Percentiles rank a stretch among this genome's conserved stretches.
phyloP scores from a whole-genome alignment of 768 basidiomycete species.

The Omphalotus guepiniiformis region DNA sequence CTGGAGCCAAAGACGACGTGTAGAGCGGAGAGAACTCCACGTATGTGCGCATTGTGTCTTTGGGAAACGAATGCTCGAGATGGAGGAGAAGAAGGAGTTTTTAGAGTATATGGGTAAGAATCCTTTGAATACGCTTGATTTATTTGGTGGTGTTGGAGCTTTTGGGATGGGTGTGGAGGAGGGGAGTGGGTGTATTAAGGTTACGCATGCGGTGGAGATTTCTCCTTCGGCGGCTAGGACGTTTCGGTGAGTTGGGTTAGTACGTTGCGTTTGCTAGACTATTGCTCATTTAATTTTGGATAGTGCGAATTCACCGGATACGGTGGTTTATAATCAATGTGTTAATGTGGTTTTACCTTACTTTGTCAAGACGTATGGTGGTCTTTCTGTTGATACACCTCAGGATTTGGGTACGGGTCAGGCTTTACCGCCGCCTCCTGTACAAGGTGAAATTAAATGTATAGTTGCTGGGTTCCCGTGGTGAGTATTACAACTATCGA shows the following conservation, averaged over 20 bases:
- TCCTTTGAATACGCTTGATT: slow-evolving; percentile 34
- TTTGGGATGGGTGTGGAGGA: slow-evolving; percentile 58
- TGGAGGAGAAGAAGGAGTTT: slow-evolving; percentile 31
- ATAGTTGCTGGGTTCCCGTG: slow-evolving; percentile 76
- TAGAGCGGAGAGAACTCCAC: slow-evolving; percentile 28
- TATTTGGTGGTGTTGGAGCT: slow-evolving; percentile 56
- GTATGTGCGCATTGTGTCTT: slow-evolving; percentile 45
- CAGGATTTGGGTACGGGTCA: slow-evolving; percentile 35
- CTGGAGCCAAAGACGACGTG: slow-evolving; percentile 35
- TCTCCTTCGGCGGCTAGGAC: slow-evolving; percentile 72
- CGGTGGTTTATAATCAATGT: slow-evolving; percentile 66
- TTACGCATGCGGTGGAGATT: slow-evolving; percentile 69
- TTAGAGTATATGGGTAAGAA: slow-evolving; percentile 19
- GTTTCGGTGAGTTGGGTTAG: slow-evolving; percentile 39
- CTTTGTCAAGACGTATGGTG: slow-evolving; percentile 47
- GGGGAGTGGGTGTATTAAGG: slow-evolving; percentile 46
- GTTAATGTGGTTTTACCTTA: slow-evolving; percentile 59
- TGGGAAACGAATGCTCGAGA: slow-evolving; percentile 23
- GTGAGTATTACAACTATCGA: slow-evolving; percentile 28
- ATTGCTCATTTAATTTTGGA: background rate
- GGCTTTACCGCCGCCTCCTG: slow-evolving; percentile 41
- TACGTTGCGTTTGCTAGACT: no score
- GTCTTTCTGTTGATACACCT: slow-evolving; percentile 36
- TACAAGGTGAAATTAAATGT: slow-evolving; percentile 52
- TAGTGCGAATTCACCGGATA: slow-evolving; percentile 50